Evolutionary conservation across 768 basidiomycete genomes (phyloP).

Genomic region (Xerocomellus chrysenteron): DNA sequence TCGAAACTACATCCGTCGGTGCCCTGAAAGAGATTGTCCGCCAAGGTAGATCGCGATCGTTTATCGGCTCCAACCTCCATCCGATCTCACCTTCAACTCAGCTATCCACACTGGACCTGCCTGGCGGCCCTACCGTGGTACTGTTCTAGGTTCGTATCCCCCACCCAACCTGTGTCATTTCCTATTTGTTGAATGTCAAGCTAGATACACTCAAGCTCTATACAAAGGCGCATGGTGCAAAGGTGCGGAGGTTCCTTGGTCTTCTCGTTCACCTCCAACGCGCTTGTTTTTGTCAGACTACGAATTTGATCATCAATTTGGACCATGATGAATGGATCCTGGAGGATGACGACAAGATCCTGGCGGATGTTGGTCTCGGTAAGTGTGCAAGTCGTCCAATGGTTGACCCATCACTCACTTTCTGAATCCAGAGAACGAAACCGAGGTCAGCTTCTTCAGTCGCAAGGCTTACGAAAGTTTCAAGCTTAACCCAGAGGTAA

Average conservation of each 20-base stretch:
- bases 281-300: constrained; percentile 56
- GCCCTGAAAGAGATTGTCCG: constrained; percentile 70
- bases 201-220: constrained; percentile 94
- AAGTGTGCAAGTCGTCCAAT: constrained; percentile 26
- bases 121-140: constrained; percentile 87
- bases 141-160: constrained; percentile 55
- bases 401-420: background rate
- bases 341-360: constrained; percentile 56
- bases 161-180: background rate
- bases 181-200: constrained; percentile 2
- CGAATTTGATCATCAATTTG: constrained; percentile 96
- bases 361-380: constrained; percentile 82
- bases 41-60: constrained; percentile 48
- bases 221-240: constrained; percentile 90
- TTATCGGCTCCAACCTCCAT: background rate
- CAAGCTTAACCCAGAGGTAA: constrained; percentile 79
- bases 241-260: constrained; percentile 46
- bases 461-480: constrained; percentile 73
- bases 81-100: constrained; percentile 31
- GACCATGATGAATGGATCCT: constrained; percentile 95
- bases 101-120: constrained; percentile 71
- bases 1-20: constrained; percentile 75
- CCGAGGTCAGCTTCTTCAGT: constrained; percentile 92
- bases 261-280: background rate
- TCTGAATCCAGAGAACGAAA: constrained; percentile 77